Evolutionary conservation across 257 asterid genomes (phyloP), one percentile per base, ranked within the genome.

Genomic region (Primulina tabacum): DNA sequence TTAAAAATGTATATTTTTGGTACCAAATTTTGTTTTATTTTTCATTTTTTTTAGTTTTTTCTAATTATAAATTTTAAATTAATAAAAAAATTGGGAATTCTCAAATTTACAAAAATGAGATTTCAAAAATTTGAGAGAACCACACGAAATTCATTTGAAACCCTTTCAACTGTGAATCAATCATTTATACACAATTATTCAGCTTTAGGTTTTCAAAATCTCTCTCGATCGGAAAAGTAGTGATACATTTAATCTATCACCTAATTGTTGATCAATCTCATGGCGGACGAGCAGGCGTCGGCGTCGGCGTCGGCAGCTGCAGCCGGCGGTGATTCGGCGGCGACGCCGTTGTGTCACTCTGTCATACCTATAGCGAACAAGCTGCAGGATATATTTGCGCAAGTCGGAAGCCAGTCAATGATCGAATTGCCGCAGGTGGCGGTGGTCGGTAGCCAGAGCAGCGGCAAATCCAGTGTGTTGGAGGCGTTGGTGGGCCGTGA

Each of bases 401-500:
- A 93, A 68, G 80, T 87, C 10, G 95, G 96, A 7, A 82, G 86
- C 68, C 88, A 89, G 76, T 87, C 95, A 11, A 82, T 81, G 28
- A 82, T 93, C 80, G 96, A 93, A 77, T 71, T 93, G 76, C 99
- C 99, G 28, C 96, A 93, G 84, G 99, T 93, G 83, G 96, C 92
- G 53, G 99, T 93, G 20, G 92, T 93, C 12, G 99, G 99, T 8
- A 90, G 99, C 76, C 99, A 93, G 85, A 93, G 99, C 84, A 93
- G 99, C 64, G 99, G 99, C 1, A 93, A 93, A 84, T 93, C 99
- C 4, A 93, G 99, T 58, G 99, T 93, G 50, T 78, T 93, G 84
- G 99, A 93, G 82, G 90, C 99, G 69, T 86, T 93, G 10, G 99
- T 93, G 9, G 99, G 99, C 7, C 95, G 99, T 3, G 99, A 93